These are phyloP conservation scores for Plasmodium billcollinsi DNA, from an alignment of 169 alveolate species.

Conservation along the genomic window DNA sequence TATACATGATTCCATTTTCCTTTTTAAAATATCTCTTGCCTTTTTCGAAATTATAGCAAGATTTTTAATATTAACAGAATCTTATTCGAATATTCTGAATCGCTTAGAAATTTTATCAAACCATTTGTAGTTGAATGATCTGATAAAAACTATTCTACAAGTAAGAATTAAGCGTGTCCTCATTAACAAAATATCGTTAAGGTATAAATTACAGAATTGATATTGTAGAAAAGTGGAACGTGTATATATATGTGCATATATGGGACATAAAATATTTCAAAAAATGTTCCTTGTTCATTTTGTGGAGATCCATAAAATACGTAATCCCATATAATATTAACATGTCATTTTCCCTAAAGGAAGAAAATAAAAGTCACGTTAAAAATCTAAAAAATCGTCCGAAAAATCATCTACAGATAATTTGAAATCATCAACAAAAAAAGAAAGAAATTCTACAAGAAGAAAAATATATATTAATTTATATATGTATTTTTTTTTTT, in stretches of 20 bases:
- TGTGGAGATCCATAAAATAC: neutral
- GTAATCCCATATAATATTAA: neutral
- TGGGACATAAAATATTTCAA: too few relatives aligned
- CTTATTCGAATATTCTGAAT: constrained; percentile 37
- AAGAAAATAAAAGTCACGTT: neutral
- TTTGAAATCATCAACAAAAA: constrained; percentile 30
- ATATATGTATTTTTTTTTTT: neutral
- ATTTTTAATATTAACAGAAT: constrained; percentile 22
- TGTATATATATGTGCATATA: too few relatives aligned
- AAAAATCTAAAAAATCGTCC: constrained; percentile 50
- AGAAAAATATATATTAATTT: neutral
- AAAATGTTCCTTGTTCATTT: neutral
- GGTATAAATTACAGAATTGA: constrained; percentile 1
- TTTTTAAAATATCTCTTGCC: constrained; percentile 35
- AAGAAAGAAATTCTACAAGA: constrained; percentile 36
- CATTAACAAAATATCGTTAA: constrained; percentile 6
- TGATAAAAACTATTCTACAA: constrained; percentile 30
- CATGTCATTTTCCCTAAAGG: neutral
- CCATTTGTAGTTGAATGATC: constrained; percentile 16
- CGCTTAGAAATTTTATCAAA: constrained; percentile 40
- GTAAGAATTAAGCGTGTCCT: constrained; percentile 12
- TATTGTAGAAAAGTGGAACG: too few relatives aligned
- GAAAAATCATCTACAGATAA: constrained; percentile 46
- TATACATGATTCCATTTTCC: neutral
- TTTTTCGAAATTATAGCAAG: constrained; percentile 39